Conservation (phyloP, 768 basidiomycete species). For the Russula abietina region DNA sequence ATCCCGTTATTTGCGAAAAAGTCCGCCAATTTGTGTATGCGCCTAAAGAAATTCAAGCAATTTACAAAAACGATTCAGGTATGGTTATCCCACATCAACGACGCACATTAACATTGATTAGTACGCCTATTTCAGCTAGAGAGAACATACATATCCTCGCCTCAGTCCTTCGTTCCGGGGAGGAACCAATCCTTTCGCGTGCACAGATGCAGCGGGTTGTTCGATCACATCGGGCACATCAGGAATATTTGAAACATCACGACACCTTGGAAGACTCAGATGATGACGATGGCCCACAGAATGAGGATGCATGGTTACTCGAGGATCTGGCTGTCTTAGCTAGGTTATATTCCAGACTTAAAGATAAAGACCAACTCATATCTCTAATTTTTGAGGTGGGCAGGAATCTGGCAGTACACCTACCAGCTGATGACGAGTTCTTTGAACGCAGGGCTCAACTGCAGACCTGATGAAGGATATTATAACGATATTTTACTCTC, state of each 20-base stretch:
- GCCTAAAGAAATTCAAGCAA: conserved; percentile 79
- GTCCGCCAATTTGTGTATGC: conserved; percentile 81
- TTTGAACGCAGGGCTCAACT: conserved; percentile 69
- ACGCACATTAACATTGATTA: conserved; percentile 1
- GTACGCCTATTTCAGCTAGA: conserved; percentile 37
- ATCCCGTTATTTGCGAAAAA: conserved; percentile 83
- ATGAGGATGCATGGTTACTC: conserved; percentile 95
- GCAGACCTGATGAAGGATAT: conserved; percentile 96
- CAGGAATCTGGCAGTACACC: not conserved
- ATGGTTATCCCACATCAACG: conserved; percentile 27
- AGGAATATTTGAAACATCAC: conserved; percentile 58
- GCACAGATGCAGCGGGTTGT: conserved; percentile 78
- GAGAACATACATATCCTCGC: conserved; percentile 74
- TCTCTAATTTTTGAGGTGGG: conserved; percentile 90
- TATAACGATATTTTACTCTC: conserved; percentile 96
- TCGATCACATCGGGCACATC: conserved; percentile 72
- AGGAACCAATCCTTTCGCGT: conserved; percentile 67
- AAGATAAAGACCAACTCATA: conserved; percentile 89
- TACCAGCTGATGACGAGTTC: not conserved
- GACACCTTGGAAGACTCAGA: conserved; percentile 72
- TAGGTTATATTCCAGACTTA: conserved; percentile 68
- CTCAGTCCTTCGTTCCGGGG: conserved; percentile 71
- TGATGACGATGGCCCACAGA: conserved; percentile 85
- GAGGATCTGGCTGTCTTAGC: conserved; percentile 84
- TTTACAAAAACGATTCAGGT: conserved; percentile 78